phyloP scores from a whole-genome alignment of 345 rosid species.

The Aethionema arabicum region DNA sequence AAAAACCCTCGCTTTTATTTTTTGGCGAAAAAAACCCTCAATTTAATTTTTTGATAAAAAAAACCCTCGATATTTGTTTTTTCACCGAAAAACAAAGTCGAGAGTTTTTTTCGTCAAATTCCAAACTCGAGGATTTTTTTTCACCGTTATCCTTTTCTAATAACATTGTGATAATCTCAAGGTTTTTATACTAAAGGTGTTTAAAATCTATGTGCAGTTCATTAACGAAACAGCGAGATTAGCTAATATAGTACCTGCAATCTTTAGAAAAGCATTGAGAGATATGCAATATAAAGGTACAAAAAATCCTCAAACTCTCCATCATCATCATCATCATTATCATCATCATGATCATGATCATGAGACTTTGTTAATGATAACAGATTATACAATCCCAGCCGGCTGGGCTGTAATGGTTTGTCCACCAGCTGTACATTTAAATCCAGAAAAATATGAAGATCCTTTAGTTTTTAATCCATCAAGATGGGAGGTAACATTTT shows the following conservation, averaged over 20 bases:
- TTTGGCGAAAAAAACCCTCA: too few species aligned
- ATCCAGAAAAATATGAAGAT: constrained; percentile 67
- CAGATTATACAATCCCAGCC: constrained; percentile 91
- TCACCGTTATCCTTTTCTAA: too few species aligned
- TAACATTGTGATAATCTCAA: too few species aligned
- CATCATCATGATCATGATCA: neutral
- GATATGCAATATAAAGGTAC: constrained; percentile 75
- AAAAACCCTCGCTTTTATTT: too few species aligned
- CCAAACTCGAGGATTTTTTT: too few species aligned
- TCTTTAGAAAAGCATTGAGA: constrained; percentile 80
- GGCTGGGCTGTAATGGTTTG: constrained; percentile 99
- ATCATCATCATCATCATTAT: constrained; percentile 22
- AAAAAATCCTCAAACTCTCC: neutral
- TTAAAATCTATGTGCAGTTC: constrained; percentile 53
- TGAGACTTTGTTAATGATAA: constrained; percentile 27
- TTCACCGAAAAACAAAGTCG: too few species aligned
- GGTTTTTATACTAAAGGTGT: too few species aligned
- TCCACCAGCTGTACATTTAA: constrained; percentile 95
- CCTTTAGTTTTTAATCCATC: constrained; percentile 86
- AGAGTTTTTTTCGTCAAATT: too few species aligned
- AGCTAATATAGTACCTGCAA: constrained; percentile 92
- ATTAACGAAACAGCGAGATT: constrained; percentile 89
- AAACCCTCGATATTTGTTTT: too few species aligned
- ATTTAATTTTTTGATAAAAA: too few species aligned
- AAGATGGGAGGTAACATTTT: constrained; percentile 84